Base-by-base conservation (phyloP, 108 stramenopile genomes). In the Cylindrotheca closterium region DNA sequence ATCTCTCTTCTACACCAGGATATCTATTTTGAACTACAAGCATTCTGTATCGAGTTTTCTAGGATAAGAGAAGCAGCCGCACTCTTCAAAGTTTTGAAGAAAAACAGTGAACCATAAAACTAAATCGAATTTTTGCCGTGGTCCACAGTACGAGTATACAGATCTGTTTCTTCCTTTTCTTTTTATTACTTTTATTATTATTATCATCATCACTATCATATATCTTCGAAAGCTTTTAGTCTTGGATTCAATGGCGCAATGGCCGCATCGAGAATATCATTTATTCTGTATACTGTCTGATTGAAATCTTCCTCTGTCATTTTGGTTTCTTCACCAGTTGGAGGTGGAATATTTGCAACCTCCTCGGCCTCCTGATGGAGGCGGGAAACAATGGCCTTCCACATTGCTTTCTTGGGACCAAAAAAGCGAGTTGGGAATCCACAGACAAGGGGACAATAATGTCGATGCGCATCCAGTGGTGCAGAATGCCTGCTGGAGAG, bases 41-140 rank as follows among this genome's bases (percentile, higher is more conserved):
- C 96, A 23, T 98, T 98, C 62, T 98, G 98, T 67, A 95, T 98
- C 51, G 92, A 96, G 57, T 96, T 96, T 71, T 91, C 94, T 21
- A 71, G 95, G 42, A 96, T 98, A 54, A 77, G 95, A 31, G 98
- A 98, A 67, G 98, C 98, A 4, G 89, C 94, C 2, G 88, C 88
- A 10, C 73, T 98, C 21, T 98, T 96, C 62, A 89, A 92, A 59
- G 59, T 94, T 37, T 70, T 96, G 25, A 90, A 91, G 27, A 56
- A 63, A 53, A 15, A 42, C 37, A 42, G 7, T 25, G 48, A 64
- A 42, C 29, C 50, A 23, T 62, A 62, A 24, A 19, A 15, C 10
- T 15, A 45, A 12, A 12, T 45, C 15, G 42, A 15, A 45, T 45
- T 45, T 12, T 15, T 15, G 42, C 15, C 7, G 42, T 45, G 7